Evolutionary conservation across 768 basidiomycete species (phyloP).

Genomic region (Lactifluus hygrophoroides): DNA sequence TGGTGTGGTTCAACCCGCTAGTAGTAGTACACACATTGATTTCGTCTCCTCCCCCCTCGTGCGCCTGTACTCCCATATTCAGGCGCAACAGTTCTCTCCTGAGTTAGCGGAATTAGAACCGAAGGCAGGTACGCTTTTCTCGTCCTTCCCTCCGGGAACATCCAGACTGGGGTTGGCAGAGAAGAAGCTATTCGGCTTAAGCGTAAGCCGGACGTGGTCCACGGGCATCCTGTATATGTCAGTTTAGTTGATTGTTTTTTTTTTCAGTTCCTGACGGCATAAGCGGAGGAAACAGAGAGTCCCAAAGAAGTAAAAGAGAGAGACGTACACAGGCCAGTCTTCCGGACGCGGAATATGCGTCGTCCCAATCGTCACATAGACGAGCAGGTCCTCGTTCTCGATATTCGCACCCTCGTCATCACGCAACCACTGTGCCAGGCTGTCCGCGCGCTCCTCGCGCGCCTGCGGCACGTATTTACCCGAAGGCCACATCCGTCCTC

Average conservation of each 20-base stretch:
- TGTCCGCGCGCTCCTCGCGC: conserved; percentile 59
- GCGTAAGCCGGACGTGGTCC: conserved; percentile 57
- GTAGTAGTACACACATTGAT: no score
- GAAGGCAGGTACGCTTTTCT: conserved; percentile 56
- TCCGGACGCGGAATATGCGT: conserved; percentile 83
- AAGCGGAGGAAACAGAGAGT: background rate
- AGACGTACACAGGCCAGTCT: conserved; percentile 77
- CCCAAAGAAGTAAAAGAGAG: background rate
- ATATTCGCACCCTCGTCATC: conserved; percentile 47
- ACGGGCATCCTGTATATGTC: conserved; percentile 60
- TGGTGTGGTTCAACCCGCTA: no score
- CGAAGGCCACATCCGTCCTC: conserved; percentile 70
- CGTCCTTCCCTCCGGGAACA: conserved; percentile 67
- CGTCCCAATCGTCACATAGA: conserved; percentile 66
- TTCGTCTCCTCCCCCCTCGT: no score
- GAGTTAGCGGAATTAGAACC: conserved; percentile 8
- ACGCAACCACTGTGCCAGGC: conserved; percentile 60
- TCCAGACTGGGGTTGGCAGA: conserved; percentile 82
- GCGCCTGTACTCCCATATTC: background rate
- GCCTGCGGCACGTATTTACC: conserved; percentile 86
- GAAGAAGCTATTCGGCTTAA: conserved; percentile 86
- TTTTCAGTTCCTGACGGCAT: background rate
- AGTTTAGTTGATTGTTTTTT: background rate
- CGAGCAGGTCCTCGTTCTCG: conserved; percentile 68
- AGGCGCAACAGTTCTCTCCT: conserved; percentile 9